These are phyloP conservation scores for Gracilaria domingensis DNA, from an alignment of 23 red algal species.

Conservation along the genomic window DNA sequence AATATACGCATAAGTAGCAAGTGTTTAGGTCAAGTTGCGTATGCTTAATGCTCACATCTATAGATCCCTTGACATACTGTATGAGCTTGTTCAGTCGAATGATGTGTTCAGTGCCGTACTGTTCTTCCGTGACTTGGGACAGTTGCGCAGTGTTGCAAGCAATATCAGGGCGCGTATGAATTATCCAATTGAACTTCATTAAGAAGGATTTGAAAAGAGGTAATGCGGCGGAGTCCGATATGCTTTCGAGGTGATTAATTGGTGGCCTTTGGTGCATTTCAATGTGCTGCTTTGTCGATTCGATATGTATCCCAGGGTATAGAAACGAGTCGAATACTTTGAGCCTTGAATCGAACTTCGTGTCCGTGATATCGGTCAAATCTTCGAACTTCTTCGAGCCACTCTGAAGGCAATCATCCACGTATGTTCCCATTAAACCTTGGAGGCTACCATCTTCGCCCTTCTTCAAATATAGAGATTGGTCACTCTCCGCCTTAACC, in stretches of 20 bases:
- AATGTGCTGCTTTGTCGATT: background rate
- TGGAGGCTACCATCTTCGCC: background rate
- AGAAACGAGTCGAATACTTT: background rate
- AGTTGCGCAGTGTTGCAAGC: background rate
- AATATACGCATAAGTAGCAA: background rate
- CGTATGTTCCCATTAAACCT: conserved; percentile 39
- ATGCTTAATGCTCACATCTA: background rate
- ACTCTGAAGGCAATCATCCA: conserved; percentile 42
- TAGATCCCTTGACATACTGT: background rate
- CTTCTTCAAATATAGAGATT: background rate
- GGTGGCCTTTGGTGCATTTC: background rate
- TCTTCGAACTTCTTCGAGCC: conserved; percentile 43
- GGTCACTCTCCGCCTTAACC: background rate
- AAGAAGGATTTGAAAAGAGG: background rate
- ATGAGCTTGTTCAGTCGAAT: background rate
- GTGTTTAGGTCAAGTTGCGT: background rate
- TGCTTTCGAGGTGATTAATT: background rate
- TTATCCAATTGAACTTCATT: background rate
- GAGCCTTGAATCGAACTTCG: conserved; percentile 17
- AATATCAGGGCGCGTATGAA: conserved; percentile 25
- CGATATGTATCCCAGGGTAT: background rate
- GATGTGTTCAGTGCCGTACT: background rate
- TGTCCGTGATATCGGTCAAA: background rate
- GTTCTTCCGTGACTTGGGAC: conserved; percentile 18
- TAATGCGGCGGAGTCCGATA: background rate